These are phyloP conservation scores for Kwoniella sp. DNA, from an alignment of 768 basidiomycete genomes.

Conservation along the genomic window DNA sequence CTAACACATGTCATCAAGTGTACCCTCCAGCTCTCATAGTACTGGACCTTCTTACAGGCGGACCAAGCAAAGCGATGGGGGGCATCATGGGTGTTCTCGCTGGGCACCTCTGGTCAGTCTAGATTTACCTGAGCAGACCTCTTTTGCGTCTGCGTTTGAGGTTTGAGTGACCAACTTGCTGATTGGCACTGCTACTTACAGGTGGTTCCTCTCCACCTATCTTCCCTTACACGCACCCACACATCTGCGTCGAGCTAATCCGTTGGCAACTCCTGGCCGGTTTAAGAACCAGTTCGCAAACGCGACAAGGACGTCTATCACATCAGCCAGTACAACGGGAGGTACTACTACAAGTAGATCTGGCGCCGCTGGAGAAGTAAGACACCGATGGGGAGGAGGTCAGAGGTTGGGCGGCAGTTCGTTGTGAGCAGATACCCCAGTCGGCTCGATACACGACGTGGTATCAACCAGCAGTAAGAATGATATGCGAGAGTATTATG, in stretches of 20 bases:
- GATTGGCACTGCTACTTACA: constrained; percentile 6
- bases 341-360: no score
- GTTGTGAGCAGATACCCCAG: no score
- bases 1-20: constrained; percentile 21
- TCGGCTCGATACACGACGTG: no score
- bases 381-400: constrained; percentile 46
- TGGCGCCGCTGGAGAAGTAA: constrained; percentile 26
- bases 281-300: no score
- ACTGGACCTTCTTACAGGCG: constrained; percentile 45
- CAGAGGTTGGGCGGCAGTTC: constrained; percentile 38
- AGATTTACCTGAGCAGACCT: not conserved
- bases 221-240: constrained; percentile 43
- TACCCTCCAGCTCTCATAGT: constrained; percentile 44
- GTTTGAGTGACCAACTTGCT: not conserved
- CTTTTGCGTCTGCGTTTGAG: not conserved
- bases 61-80: constrained; percentile 39
- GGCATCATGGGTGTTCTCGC: constrained; percentile 44
- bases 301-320: no score
- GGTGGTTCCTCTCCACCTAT: constrained; percentile 48
- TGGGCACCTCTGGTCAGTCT: constrained; percentile 44
- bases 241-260: constrained; percentile 36
- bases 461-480: no score
- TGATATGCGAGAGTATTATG: no score
- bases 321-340: no score
- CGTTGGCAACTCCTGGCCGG: constrained; percentile 27